Base-by-base conservation (phyloP, 2,329 filamentous ascomycete species). In the Alternaria rosae region DNA sequence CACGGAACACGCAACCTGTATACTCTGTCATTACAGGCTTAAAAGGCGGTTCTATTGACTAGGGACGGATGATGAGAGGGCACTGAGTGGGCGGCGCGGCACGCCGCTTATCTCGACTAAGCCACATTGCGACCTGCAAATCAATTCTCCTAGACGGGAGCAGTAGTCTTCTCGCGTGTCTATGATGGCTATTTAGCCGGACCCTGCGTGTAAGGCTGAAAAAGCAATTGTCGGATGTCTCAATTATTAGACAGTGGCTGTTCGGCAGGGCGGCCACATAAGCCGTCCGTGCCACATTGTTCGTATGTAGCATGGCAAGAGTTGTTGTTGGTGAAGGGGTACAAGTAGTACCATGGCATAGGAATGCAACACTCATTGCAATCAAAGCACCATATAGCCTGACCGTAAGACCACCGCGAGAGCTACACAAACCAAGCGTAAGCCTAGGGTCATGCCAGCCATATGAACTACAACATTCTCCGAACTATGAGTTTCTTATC, bases 211-310 rank as follows among this genome's bases (percentile, higher is more conserved):
- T 62, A 69, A 64, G 58, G 57, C 53, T 62, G 44, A 58, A 58
- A 58, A 64, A 50, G 30, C 41, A 41, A 42, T 10, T 57, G 43
- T 51, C 59, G 53, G 38, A 43, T 45, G 54, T 12, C 21, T 42
- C 48, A 50, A 51, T 38, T 0, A 38, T 38, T 38, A 38, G 35
- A 35, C 32, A 53, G 15, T 35, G 23, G 32, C 23, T 43, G 45
- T 45, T 59, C 70, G 70, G 73, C 50, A 65, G 56, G 43, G 35
- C 68, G 72, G 72, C 51, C 55, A 61, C 48, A 32, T 45, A 53
- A 59, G 61, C 72, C 72, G 72, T 70, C 67, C 59, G 53, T 50
- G 59, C 63, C 60, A 53, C 63, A 55, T 56, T 55, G 50, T 51
- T 61, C 60, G 53, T 68, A 60, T 56, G 67, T 43, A 54, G 35